phyloP scores from a whole-genome alignment of 805 yeast species.

The Candida adriatica region DNA sequence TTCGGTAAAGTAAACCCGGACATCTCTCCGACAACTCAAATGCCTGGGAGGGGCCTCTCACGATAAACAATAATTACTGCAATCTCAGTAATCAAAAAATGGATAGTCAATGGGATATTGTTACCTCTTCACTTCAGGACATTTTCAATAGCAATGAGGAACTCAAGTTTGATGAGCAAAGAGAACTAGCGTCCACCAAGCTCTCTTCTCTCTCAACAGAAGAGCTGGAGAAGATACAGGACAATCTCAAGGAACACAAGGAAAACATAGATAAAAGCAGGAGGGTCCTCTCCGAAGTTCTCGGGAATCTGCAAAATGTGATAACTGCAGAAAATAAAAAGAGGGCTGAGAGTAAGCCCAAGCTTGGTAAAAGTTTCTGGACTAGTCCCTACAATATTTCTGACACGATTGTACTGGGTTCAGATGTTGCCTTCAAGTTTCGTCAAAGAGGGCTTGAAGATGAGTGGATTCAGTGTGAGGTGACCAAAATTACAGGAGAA shows the following conservation, averaged over 20 bases:
- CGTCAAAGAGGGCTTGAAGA: conserved; percentile 61
- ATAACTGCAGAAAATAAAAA: conserved; percentile 26
- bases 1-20: no score
- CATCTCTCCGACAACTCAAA: no score
- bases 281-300: conserved; percentile 33
- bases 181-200: conserved; percentile 23
- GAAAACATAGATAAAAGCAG: conserved; percentile 50
- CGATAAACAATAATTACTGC: no score
- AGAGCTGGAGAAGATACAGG: conserved; percentile 34
- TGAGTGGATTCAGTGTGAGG: conserved; percentile 97
- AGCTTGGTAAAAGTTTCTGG: conserved; percentile 29
- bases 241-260: conserved; percentile 42
- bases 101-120: conserved; percentile 66
- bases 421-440: conserved; percentile 85
- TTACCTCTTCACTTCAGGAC: conserved; percentile 61
- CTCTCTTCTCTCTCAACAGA: conserved; percentile 28
- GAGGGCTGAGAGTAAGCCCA: conserved; percentile 20
- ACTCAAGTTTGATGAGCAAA: conserved; percentile 38
- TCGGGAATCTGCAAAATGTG: conserved; percentile 40
- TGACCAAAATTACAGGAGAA: conserved; percentile 67
- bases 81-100: conserved; percentile 23
- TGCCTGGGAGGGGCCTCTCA: no score
- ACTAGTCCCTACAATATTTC: conserved; percentile 51
- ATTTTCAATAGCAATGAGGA: conserved; percentile 56
- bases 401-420: conserved; percentile 53